These are phyloP conservation scores for Geranomyces michiganensis DNA, from an alignment of 192 early-diverging fungal genomes.

Conservation along the genomic window DNA sequence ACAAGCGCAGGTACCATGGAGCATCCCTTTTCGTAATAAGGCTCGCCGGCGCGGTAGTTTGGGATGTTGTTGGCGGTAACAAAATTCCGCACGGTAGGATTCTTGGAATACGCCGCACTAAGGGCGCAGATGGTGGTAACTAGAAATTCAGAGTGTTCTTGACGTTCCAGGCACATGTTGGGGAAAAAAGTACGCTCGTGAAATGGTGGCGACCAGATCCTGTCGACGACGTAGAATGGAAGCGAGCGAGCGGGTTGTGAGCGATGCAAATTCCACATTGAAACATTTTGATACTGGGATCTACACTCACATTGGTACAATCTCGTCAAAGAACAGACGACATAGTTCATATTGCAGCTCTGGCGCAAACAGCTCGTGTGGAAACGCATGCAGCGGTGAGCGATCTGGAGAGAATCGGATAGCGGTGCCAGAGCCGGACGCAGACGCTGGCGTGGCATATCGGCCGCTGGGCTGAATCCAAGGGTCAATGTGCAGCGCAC, in stretches of 20 bases:
- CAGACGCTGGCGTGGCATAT: neutral
- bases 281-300: too few species aligned
- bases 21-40: conserved; percentile 1
- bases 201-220: conserved; percentile 10
- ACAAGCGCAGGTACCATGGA: conserved; percentile 1
- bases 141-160: conserved; percentile 23
- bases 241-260: too few species aligned
- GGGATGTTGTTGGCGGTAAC: neutral
- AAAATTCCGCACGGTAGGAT: conserved; percentile 9
- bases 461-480: neutral
- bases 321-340: conserved; percentile 10
- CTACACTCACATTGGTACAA: conserved; percentile 19
- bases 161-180: conserved; percentile 16
- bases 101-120: conserved; percentile 8
- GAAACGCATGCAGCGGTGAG: neutral
- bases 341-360: conserved; percentile 20
- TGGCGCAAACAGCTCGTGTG: conserved; percentile 19
- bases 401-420: neutral
- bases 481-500: neutral
- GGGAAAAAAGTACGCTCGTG: conserved; percentile 19
- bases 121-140: conserved; percentile 21
- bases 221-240: conserved; percentile 2
- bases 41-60: conserved; percentile 17
- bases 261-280: neutral
- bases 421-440: neutral